phyloP scores from a whole-genome alignment of 2,329 filamentous ascomycete genomes.

The Ophiosphaerella narmari region DNA sequence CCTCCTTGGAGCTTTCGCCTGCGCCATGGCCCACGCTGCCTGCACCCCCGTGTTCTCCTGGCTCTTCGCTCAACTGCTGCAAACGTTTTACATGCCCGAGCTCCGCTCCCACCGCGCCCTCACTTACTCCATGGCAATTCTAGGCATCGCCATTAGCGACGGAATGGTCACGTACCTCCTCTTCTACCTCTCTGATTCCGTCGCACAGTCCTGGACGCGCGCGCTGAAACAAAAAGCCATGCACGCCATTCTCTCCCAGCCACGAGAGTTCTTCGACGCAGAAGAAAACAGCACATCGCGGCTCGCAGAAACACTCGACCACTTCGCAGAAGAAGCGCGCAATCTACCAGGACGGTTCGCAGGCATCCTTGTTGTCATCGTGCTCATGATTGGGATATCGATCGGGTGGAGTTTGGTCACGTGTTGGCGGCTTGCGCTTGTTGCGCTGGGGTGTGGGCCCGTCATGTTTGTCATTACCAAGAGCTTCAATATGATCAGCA shows the following conservation, averaged over 20 bases:
- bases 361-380: slow-evolving; percentile 69
- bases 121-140: slow-evolving; percentile 71
- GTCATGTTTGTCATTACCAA: slow-evolving; percentile 69
- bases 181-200: slow-evolving; percentile 72
- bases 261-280: slow-evolving; percentile 76
- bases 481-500: slow-evolving; percentile 67
- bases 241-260: slow-evolving; percentile 72
- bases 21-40: slow-evolving; percentile 67
- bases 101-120: slow-evolving; percentile 58
- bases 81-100: slow-evolving; percentile 65
- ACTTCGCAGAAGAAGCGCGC: slow-evolving; percentile 84
- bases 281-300: slow-evolving; percentile 66
- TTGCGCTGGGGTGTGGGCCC: slow-evolving; percentile 71
- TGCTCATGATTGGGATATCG: slow-evolving; percentile 70
- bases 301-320: slow-evolving; percentile 74
- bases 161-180: slow-evolving; percentile 67
- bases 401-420: slow-evolving; percentile 74
- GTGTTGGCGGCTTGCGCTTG: slow-evolving; percentile 80
- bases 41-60: slow-evolving; percentile 77
- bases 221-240: slow-evolving; percentile 70
- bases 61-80: slow-evolving; percentile 73
- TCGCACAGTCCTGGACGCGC: slow-evolving; percentile 78
- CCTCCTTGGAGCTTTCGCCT: slow-evolving; percentile 64
- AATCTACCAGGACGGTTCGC: slow-evolving; percentile 80
- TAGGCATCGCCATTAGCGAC: slow-evolving; percentile 70